phyloP scores from a whole-genome alignment of 306 rosid genomes.

The Argentina anserina region DNA sequence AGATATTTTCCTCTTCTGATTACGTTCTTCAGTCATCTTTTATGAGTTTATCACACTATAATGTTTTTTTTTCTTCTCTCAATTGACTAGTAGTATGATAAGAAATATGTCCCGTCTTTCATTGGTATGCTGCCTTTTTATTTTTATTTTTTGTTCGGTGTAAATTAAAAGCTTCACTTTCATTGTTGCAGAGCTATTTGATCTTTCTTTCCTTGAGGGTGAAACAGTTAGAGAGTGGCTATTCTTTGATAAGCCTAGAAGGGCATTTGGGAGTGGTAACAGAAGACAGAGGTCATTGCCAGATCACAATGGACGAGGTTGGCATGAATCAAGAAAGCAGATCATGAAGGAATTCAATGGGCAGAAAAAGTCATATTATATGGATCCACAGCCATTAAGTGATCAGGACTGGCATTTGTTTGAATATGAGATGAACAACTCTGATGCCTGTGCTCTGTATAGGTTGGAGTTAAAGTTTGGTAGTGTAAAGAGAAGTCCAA shows the following conservation, averaged over 20 bases:
- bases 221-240: slow-evolving; percentile 97
- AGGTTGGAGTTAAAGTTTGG: slow-evolving; percentile 87
- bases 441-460: slow-evolving; percentile 85
- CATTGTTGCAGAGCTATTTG: slow-evolving; percentile 68
- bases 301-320: slow-evolving; percentile 92
- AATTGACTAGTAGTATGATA: background rate
- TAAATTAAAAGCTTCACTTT: background rate
- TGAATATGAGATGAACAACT: slow-evolving; percentile 88
- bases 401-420: slow-evolving; percentile 93
- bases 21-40: slow-evolving; percentile 16
- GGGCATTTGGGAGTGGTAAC: slow-evolving; percentile 96
- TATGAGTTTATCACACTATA: background rate
- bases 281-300: slow-evolving; percentile 95
- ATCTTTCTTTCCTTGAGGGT: slow-evolving; percentile 78
- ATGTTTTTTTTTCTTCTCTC: background rate
- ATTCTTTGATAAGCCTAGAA: slow-evolving; percentile 91
- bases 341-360: slow-evolving; percentile 87
- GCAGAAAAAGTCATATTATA: slow-evolving; percentile 89
- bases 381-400: slow-evolving; percentile 92
- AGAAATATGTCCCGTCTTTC: background rate
- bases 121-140: background rate
- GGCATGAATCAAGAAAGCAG: slow-evolving; percentile 99
- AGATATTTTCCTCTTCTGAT: slow-evolving; percentile 10
- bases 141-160: background rate
- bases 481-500: slow-evolving; percentile 80